Conservation (phyloP, 2,329 filamentous ascomycete genomes). For the Thielaviopsis cerberus region DNA sequence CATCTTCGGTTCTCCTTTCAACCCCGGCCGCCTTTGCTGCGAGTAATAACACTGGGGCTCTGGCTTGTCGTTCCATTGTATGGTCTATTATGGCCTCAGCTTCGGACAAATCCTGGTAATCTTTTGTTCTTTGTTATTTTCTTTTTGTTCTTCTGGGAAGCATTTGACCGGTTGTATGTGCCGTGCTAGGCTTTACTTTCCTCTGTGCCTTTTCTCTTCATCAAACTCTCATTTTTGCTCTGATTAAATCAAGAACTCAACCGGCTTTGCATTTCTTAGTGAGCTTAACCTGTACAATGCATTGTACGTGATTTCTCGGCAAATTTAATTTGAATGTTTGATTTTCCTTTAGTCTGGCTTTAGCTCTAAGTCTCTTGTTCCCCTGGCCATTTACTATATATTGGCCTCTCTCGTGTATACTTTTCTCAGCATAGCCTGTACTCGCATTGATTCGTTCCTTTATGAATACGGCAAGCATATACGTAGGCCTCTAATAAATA, state of each 20-base stretch:
- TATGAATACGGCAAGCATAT: too few relatives aligned
- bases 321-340: not conserved
- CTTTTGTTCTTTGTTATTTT: not conserved
- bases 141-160: not conserved
- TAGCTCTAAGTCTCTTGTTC: too few relatives aligned
- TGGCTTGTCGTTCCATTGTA: not conserved
- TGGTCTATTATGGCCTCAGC: not conserved
- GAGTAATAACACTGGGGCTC: not conserved
- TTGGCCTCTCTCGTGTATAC: too few relatives aligned
- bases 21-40: not conserved
- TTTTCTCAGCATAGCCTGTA: too few relatives aligned
- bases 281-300: not conserved
- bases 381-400: too few relatives aligned
- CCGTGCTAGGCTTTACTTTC: too few relatives aligned
- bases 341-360: not conserved
- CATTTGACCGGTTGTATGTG: too few relatives aligned
- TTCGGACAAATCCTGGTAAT: not conserved
- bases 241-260: not conserved
- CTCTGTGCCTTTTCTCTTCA: too few relatives aligned
- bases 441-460: too few relatives aligned
- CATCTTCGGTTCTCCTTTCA: not conserved
- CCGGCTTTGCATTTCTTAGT: not conserved
- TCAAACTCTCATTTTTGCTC: too few relatives aligned
- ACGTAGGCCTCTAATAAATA: too few relatives aligned
- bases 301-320: not conserved